Conservation (phyloP, 129 eudicot species). For the Deinandra increscens region DNA sequence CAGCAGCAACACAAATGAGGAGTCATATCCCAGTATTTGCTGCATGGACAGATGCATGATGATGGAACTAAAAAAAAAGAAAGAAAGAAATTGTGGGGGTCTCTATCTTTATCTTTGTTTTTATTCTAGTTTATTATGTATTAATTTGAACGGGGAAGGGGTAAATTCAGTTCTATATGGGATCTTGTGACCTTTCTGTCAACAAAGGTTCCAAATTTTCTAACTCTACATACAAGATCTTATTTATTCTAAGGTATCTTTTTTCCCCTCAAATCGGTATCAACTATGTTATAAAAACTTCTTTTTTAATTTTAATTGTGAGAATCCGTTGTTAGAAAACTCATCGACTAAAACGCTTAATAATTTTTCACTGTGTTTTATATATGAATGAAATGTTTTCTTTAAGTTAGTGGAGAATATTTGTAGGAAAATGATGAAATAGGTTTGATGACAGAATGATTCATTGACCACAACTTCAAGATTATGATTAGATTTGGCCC, state of each 20-base stretch:
- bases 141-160: slow-evolving; percentile 39
- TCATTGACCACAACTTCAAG: slow-evolving; percentile 24
- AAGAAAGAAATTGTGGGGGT: slow-evolving; percentile 10
- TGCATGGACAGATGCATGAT: slow-evolving; percentile 81
- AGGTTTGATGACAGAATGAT: slow-evolving; percentile 33
- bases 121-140: slow-evolving; percentile 24
- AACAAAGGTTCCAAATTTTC: slow-evolving; percentile 36
- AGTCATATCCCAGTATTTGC: slow-evolving; percentile 80
- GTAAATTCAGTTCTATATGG: slow-evolving; percentile 31
- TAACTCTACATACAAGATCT: slow-evolving; percentile 16
- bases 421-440: slow-evolving; percentile 27
- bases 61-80: slow-evolving; percentile 1
- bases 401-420: slow-evolving; percentile 17
- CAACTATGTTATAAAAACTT: background rate
- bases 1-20: slow-evolving; percentile 41
- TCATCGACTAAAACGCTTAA: no score
- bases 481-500: slow-evolving; percentile 28
- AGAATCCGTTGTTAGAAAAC: no score
- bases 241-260: slow-evolving; percentile 15
- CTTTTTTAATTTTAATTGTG: background rate
- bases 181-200: slow-evolving; percentile 31
- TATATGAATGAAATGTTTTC: background rate
- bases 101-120: slow-evolving; percentile 16
- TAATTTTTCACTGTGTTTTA: background rate
- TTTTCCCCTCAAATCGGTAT: background rate